Conservation (phyloP, 768 basidiomycete genomes). For the Suillus subaureus region DNA sequence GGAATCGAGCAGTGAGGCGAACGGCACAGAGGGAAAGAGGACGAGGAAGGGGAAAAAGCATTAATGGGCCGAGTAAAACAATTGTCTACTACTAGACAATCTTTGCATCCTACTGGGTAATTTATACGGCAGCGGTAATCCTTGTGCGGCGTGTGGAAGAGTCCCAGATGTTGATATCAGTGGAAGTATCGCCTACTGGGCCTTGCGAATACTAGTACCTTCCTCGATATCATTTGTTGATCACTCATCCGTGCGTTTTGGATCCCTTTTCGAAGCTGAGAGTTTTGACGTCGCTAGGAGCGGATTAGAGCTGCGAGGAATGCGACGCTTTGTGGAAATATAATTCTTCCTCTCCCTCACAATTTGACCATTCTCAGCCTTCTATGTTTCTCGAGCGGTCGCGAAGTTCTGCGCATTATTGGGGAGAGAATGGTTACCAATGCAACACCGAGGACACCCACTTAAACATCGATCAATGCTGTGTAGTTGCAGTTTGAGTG, state of each 20-base stretch:
- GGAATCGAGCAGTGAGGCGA: conserved; percentile 69
- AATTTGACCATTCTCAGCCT: not conserved
- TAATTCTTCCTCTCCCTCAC: not conserved
- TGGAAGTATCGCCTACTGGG: not conserved
- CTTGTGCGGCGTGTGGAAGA: not conserved
- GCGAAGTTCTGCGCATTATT: not conserved
- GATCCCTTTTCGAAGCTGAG: not conserved
- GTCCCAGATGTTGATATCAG: not conserved
- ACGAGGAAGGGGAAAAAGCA: conserved; percentile 56
- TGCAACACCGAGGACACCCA: not conserved
- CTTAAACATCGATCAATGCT: not conserved
- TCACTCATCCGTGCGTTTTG: not conserved
- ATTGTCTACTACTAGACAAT: not conserved
- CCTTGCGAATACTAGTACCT: not conserved
- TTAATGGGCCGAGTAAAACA: conserved; percentile 6
- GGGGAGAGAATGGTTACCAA: not conserved
- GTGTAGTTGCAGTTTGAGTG: not conserved
- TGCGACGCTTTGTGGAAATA: not conserved
- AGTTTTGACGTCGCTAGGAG: not conserved
- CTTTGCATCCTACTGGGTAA: conserved; percentile 9
- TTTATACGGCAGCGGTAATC: conserved; percentile 11
- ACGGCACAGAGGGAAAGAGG: conserved; percentile 51
- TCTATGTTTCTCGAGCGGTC: not conserved
- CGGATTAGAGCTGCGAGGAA: not conserved
- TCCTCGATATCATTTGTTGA: not conserved